Evolutionary conservation across 2,329 filamentous ascomycete genomes (phyloP), one percentile per base, ranked within the genome.

Genomic region (Cladosporium sp.): DNA sequence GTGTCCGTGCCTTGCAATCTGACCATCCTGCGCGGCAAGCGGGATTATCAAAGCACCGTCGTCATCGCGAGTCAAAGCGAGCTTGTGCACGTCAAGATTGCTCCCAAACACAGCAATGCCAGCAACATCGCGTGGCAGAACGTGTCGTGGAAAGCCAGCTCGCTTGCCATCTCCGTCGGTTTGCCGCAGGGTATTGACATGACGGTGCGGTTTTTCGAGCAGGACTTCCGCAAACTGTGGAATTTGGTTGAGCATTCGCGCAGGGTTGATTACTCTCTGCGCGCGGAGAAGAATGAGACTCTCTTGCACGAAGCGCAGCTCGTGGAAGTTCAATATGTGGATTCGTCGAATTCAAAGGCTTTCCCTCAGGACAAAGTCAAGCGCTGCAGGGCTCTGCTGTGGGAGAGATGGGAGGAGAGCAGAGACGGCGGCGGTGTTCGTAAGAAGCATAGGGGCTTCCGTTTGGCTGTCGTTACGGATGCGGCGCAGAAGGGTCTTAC

Each of bases 181-280:
- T 71, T 96, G 15, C 86, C 88, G 1, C 82, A 88, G 57, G 88
- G 88, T 1, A 92, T 93, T 62, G 73, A 85, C 52, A 70, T 95
- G 37, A 80, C 80, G 17, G 72, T 93, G 15, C 82, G 86, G 56
- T 84, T 90, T 63, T 77, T 77, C 12, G 86, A 90, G 60, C 73
- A 80, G n/a, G 89, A 95, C 63, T 95, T 87, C 71, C 81, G 84
- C 54, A 83, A 80, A 55, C 70, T 95, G 9, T 91, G 85, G 82
- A 86, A 83, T 59, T 89, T 95, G 68, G 89, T 90, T 57, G 89
- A 95, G 53, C 92, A 95, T 65, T 88, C 86, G 20, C 80, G 79
- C 57, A 89, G 87, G 60, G 82, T 92, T 2, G 85, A 90, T 62
- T 77, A 78, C 20, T 87, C 82, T 45, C 74, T 95, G 37, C 82